Evolutionary conservation across 148 eudicot genomes (phyloP), one percentile per base, ranked within the genome.

Genomic region (Vaccinium myrtillus): DNA sequence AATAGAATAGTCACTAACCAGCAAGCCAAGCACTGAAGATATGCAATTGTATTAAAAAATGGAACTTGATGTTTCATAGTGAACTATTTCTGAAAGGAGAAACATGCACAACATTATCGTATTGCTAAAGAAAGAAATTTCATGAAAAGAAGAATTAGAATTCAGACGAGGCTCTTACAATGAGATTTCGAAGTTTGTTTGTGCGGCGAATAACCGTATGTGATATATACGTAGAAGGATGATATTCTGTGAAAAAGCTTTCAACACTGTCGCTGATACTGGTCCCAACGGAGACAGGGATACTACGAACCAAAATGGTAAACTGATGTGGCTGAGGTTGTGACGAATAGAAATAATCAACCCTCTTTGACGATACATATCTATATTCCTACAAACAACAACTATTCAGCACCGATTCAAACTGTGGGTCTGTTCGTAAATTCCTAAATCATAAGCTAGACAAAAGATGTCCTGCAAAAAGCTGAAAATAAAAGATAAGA

Each of bases 171-270:
- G 65, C 23, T 58, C 98, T 90, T 94, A 96, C 99, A 85, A 90
- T 89, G 23, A 94, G 92, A 81, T 81, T 83, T 82, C 87, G 90
- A 82, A 96, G 87, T 85, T 89, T 94, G 92, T 87, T 91, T 61
- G 97, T 91, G 63, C 95, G 94, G 78, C 87, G 94, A 83, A 96
- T 91, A 55, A 96, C 89, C 13, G 85, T 83, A 84, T 94, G 97
- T 71, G 98, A 94, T 76, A 93, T 89, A 91, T 96, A 96, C 13
- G 97, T 88, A 23, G 93, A 89, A 82, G 97, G 92, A 91, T 96
- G 92, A 89, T 85, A 91, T 84, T 93, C 92, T 9, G 81, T 87
- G 87, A 96, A 96, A 85, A 96, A 96, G 30, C 80, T 81, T 49
- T 93, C 94, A 54, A 96, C 95, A 81, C 83, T 91, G 59, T 93